These are phyloP conservation scores for Podila clonocystis DNA, from an alignment of 192 early-diverging fungal genomes.

Conservation along the genomic window DNA sequence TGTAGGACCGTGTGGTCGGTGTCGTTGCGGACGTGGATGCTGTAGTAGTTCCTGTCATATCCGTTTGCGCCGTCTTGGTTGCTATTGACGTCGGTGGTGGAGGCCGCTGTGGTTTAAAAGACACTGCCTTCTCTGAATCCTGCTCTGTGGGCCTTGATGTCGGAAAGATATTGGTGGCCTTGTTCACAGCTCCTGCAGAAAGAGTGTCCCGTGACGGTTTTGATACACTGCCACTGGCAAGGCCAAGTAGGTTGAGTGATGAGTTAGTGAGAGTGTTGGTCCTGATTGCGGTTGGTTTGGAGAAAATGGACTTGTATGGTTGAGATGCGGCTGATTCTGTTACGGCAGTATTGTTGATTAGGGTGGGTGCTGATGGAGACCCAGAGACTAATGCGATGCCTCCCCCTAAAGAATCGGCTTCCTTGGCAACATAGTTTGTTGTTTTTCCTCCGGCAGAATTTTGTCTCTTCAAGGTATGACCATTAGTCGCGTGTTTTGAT, in stretches of 20 bases:
- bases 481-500: slow-evolving; percentile 20
- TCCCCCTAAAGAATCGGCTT: neutral
- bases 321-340: neutral
- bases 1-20: neutral
- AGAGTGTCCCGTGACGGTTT: slow-evolving; percentile 11
- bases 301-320: neutral
- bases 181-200: neutral
- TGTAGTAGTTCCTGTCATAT: neutral
- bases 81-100: neutral
- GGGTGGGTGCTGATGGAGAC: neutral
- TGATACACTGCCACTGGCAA: neutral
- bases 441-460: slow-evolving; percentile 22
- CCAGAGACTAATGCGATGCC: neutral
- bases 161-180: slow-evolving; percentile 12
- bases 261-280: slow-evolving; percentile 17
- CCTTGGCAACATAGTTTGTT: slow-evolving; percentile 1
- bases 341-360: neutral
- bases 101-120: neutral
- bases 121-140: neutral
- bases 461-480: slow-evolving; percentile 27
- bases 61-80: neutral
- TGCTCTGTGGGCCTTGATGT: neutral
- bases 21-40: neutral
- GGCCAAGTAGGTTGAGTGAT: neutral
- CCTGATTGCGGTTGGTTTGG: slow-evolving; percentile 14